Percentiles rank a stretch among this genome's conserved stretches.
phyloP scores from a whole-genome alignment of 2,329 filamentous ascomycete genomes.

The Trichophyton schoenleinii region DNA sequence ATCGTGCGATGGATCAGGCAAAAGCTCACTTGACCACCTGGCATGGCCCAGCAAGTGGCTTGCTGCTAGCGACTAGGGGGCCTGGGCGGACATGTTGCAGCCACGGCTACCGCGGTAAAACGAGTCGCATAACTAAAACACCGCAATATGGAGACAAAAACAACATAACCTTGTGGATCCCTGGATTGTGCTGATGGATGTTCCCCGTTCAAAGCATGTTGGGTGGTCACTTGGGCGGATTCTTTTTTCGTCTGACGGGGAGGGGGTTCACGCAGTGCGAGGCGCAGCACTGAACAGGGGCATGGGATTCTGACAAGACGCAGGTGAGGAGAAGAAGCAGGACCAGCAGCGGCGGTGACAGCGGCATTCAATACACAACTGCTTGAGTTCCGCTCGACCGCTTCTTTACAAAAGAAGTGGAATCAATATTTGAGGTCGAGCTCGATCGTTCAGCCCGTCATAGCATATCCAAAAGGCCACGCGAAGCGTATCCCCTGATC shows the following conservation, averaged over 20 bases:
- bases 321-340: background rate
- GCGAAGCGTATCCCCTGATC: conserved; percentile 1
- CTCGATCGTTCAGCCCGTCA: background rate
- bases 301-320: background rate
- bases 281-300: background rate
- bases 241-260: background rate
- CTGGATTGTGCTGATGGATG: background rate
- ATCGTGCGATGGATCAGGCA: background rate
- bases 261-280: background rate
- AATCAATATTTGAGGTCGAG: no score
- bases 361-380: no score
- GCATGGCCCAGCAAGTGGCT: background rate
- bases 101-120: conserved; percentile 1
- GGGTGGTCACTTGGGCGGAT: background rate
- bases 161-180: background rate
- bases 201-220: background rate
- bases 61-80: background rate
- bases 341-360: background rate
- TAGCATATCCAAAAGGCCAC: background rate
- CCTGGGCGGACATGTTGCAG: background rate
- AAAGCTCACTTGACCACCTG: conserved; percentile 1
- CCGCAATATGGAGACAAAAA: background rate
- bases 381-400: no score
- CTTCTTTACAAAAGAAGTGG: no score
- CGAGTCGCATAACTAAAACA: background rate